Evolutionary conservation across 2,329 filamentous ascomycete species (phyloP), one percentile per base, ranked within the genome.

Genomic region (Phyllosticta citrichinensis): DNA sequence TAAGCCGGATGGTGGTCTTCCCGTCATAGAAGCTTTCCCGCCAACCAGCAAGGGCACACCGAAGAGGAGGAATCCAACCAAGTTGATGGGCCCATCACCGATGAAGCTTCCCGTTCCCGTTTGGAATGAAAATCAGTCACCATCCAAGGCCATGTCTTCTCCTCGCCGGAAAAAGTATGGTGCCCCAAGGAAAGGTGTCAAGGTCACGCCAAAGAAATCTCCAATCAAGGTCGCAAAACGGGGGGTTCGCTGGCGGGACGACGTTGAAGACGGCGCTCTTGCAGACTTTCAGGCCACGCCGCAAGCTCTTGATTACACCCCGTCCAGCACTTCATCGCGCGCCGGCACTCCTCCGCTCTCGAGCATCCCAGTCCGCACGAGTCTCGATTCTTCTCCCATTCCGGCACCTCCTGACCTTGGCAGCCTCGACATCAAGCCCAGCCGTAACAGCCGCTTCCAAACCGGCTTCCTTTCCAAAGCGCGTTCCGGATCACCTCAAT

Each of bases 201-300:
- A 58, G 22, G 83, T 69, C 12, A 91, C 91, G 1, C 91, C 91
- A 0, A 86, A 87, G 64, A 96, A 89, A 75, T 81, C 83, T 10
- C 83, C 86, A 0, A 73, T 74, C 47, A 82, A 82, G 66, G 64
- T 61, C 11, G 72, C 77, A 60, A 91, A 91, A 74, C 84, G 92
- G 63, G 87, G 82, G 54, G 93, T 99, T 5, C 84, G 93, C 65
- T 99, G 94, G 94, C 86, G 90, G 62, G 91, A 96, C 68, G 94
- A 97, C 68, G 90, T 87, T 2, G 88, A 95, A 69, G 85, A 93
- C 57, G 92, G 91, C 24, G 86, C 87, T 0, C 77, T 97, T 61
- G 91, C 89, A 11, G 94, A 97, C 71, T 97, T 93, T 70, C 89
- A 93, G 69, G 90, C 91, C 75, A 97, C 93, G 2, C 93, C 94